phyloP scores from a whole-genome alignment of 2,329 filamentous ascomycete species.

The Escovopsis sp. region DNA sequence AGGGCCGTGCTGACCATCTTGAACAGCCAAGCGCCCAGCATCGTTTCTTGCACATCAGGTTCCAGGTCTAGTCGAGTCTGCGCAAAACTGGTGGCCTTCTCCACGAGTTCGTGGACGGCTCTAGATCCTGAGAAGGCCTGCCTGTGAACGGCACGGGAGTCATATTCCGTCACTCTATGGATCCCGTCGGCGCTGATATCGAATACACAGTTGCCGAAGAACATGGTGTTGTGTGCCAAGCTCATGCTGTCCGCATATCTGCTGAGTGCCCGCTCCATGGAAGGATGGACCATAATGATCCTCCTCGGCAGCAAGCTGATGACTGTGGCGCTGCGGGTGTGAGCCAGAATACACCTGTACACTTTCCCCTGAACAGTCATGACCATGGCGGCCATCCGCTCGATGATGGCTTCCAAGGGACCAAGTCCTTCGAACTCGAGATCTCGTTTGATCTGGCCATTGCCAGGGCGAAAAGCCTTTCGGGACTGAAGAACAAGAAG shows the following conservation, averaged over 20 bases:
- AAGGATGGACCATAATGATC: conserved; percentile 15
- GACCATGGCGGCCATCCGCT: not conserved
- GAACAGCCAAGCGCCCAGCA: conserved; percentile 16
- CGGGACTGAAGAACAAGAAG: not conserved
- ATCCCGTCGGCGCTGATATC: conserved; percentile 11
- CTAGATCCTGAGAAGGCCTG: conserved; percentile 13
- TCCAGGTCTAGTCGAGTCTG: conserved; percentile 10
- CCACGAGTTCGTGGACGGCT: conserved; percentile 11
- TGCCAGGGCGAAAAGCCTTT: not conserved
- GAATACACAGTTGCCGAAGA: conserved; percentile 16
- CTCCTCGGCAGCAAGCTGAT: conserved; percentile 16
- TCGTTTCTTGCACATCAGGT: conserved; percentile 8
- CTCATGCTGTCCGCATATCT: conserved; percentile 16
- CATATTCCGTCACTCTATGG: conserved; percentile 11
- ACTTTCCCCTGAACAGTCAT: not conserved
- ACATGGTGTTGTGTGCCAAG: conserved; percentile 15
- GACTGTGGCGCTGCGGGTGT: conserved; percentile 9
- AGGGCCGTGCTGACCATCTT: conserved; percentile 16
- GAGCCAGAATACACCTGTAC: not conserved
- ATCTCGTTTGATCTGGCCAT: not conserved
- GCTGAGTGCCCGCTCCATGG: conserved; percentile 14
- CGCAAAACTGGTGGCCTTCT: conserved; percentile 10
- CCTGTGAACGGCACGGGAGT: conserved; percentile 15
- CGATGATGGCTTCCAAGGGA: not conserved
- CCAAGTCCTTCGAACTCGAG: not conserved